A percentile compares a stretch with the other conserved stretches of the same genome.
Evolutionary conservation across 2,329 filamentous ascomycete genomes (phyloP).

Genomic region (Ophidiomyces ophidiicola): DNA sequence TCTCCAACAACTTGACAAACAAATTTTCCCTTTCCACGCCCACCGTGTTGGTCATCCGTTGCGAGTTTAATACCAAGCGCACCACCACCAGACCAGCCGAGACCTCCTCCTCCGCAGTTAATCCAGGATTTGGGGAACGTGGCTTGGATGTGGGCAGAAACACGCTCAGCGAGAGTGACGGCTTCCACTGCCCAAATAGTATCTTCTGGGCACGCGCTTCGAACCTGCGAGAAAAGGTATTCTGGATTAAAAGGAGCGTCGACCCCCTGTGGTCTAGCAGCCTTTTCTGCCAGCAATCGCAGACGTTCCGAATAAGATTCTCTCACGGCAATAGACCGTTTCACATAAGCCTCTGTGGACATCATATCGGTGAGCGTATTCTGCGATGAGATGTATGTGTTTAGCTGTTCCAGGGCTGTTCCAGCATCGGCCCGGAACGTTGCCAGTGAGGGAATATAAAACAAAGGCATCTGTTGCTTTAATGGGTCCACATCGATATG

Average conservation of each 20-base stretch:
- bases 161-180: constrained; percentile 56
- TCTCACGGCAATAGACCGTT: constrained; percentile 45
- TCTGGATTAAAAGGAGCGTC: constrained; percentile 52
- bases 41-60: constrained; percentile 40
- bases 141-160: constrained; percentile 59
- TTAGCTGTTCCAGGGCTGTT: constrained; percentile 57
- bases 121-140: constrained; percentile 61
- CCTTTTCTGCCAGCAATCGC: constrained; percentile 45
- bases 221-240: constrained; percentile 45
- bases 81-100: constrained; percentile 68
- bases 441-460: constrained; percentile 54
- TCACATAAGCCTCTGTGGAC: constrained; percentile 29
- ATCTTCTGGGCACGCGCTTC: constrained; percentile 46
- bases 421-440: constrained; percentile 56
- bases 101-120: constrained; percentile 68
- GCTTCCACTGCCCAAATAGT: constrained; percentile 69
- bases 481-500: constrained; percentile 57
- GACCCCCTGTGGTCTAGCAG: constrained; percentile 42
- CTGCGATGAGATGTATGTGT: constrained; percentile 44
- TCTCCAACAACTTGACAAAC: constrained; percentile 56
- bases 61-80: constrained; percentile 68
- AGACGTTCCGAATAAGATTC: constrained; percentile 48
- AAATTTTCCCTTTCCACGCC: constrained; percentile 43
- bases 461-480: constrained; percentile 61
- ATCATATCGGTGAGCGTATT: constrained; percentile 34